phyloP scores from a whole-genome alignment of 208 protist genomes.

The Acanthamoeba sp. region DNA sequence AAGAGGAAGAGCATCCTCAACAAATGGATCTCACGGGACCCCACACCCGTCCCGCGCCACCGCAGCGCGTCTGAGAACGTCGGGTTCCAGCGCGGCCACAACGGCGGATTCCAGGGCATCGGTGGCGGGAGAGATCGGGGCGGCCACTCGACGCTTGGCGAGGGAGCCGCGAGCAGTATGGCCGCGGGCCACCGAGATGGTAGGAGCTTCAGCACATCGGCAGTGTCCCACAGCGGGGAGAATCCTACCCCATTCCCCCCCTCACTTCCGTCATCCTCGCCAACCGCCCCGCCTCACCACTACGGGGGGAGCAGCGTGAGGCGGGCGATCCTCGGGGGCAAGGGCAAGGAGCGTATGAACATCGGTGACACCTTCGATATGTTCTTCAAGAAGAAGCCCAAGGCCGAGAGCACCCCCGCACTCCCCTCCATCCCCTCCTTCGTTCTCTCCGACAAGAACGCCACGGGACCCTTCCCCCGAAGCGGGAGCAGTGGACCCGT shows the following conservation, averaged over 20 bases:
- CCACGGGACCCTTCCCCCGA: not conserved
- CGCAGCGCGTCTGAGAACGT: slow-evolving; percentile 39
- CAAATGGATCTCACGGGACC: slow-evolving; percentile 58
- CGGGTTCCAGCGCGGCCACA: slow-evolving; percentile 1
- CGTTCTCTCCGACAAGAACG: not conserved
- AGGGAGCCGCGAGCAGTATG: not conserved
- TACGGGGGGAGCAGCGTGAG: not conserved
- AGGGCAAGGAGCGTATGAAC: slow-evolving; percentile 56
- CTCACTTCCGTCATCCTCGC: not conserved
- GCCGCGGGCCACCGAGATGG: not conserved
- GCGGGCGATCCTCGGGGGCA: not conserved
- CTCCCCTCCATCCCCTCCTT: not conserved
- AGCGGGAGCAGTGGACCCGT: not conserved
- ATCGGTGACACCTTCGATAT: slow-evolving; percentile 44
- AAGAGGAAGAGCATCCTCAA: slow-evolving; percentile 61
- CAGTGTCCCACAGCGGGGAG: not conserved
- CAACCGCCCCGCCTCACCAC: not conserved
- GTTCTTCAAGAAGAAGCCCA: slow-evolving; percentile 59
- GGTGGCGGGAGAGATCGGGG: not conserved
- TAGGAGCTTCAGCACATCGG: not conserved
- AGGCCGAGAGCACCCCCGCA: slow-evolving; percentile 50
- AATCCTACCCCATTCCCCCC: not conserved
- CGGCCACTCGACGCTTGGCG: not conserved
- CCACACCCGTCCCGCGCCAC: not conserved
- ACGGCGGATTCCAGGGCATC: not conserved